Percentiles rank a stretch among this genome's conserved stretches.
These are phyloP conservation scores for Cytospora piceicola DNA, from an alignment of 2,329 filamentous ascomycete genomes.

Conservation along the genomic window DNA sequence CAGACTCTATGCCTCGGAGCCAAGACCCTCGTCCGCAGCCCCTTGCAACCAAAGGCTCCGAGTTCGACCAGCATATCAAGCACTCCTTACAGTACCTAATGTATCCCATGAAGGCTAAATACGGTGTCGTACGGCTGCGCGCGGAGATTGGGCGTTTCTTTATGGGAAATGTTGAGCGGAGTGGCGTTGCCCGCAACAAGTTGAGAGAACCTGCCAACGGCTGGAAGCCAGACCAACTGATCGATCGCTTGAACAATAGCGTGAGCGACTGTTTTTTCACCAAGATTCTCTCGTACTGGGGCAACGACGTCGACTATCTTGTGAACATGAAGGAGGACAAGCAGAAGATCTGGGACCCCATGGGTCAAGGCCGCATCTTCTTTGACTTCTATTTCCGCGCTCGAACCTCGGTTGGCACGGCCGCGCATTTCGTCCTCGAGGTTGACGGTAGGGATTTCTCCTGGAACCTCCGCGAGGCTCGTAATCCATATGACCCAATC, in stretches of 20 bases:
- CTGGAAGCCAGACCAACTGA: slow-evolving; percentile 33
- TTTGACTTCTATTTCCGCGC: slow-evolving; percentile 34
- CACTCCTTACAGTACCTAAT: slow-evolving; percentile 15
- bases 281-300: slow-evolving; percentile 37
- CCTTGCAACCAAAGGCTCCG: not conserved
- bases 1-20: not conserved
- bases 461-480: slow-evolving; percentile 34
- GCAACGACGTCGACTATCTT: slow-evolving; percentile 34
- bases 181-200: slow-evolving; percentile 35
- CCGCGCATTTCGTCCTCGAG: slow-evolving; percentile 33
- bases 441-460: slow-evolving; percentile 33
- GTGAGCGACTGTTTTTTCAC: slow-evolving; percentile 36
- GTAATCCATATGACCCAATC: slow-evolving; percentile 31
- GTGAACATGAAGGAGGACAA: slow-evolving; percentile 25
- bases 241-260: slow-evolving; percentile 30
- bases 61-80: not conserved
- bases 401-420: not conserved
- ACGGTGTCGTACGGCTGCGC: slow-evolving; percentile 33
- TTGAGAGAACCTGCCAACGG: slow-evolving; percentile 31
- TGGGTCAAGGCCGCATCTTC: slow-evolving; percentile 1
- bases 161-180: slow-evolving; percentile 31
- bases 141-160: slow-evolving; percentile 39
- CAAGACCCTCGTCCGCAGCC: not conserved
- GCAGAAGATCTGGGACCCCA: slow-evolving; percentile 30
- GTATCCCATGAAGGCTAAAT: slow-evolving; percentile 1